Evolutionary conservation across 257 asterid genomes (phyloP).

Genomic region (Prunella vulgaris): DNA sequence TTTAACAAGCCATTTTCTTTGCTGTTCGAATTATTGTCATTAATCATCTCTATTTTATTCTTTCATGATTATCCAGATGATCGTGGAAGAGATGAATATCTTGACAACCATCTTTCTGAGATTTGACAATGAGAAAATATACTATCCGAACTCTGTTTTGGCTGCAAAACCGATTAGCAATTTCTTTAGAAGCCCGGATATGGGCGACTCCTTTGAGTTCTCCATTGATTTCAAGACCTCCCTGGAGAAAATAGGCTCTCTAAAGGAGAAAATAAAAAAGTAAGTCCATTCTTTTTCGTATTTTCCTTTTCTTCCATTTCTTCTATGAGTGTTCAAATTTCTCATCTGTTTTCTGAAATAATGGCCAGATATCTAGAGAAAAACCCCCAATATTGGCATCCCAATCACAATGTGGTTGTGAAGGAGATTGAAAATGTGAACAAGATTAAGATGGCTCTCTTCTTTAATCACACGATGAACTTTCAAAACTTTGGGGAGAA

Average conservation of each 20-base stretch:
- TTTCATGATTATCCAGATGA: slow-evolving; percentile 43
- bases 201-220: slow-evolving; percentile 77
- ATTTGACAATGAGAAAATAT: slow-evolving; percentile 60
- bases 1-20: background rate
- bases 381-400: slow-evolving; percentile 61
- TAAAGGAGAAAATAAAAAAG: slow-evolving; percentile 64
- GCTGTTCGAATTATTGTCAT: background rate
- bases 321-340: background rate
- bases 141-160: slow-evolving; percentile 75
- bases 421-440: slow-evolving; percentile 79
- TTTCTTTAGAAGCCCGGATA: slow-evolving; percentile 87
- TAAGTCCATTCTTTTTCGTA: slow-evolving; percentile 25
- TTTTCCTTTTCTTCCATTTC: background rate
- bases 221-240: slow-evolving; percentile 71
- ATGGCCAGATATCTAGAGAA: slow-evolving; percentile 58
- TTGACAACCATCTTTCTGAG: slow-evolving; percentile 63
- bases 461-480: slow-evolving; percentile 75
- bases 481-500: slow-evolving; percentile 65
- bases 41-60: background rate
- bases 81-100: slow-evolving; percentile 90
- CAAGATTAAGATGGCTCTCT: slow-evolving; percentile 75
- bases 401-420: slow-evolving; percentile 77
- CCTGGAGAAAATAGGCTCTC: slow-evolving; percentile 60
- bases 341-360: background rate
- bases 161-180: slow-evolving; percentile 82